phyloP scores from a whole-genome alignment of 192 early-diverging fungal species.

The Backusella luteola region DNA sequence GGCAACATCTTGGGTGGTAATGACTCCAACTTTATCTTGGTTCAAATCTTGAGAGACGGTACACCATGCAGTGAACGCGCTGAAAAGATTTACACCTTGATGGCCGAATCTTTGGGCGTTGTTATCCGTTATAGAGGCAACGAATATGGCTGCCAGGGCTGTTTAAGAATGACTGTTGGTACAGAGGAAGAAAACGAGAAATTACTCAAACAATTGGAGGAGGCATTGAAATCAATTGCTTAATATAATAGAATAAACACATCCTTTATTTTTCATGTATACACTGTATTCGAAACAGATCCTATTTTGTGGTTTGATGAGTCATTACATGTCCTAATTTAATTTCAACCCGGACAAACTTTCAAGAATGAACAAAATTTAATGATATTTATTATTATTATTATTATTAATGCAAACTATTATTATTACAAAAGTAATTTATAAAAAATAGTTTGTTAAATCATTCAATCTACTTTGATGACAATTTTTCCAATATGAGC shows the following conservation, averaged over 20 bases:
- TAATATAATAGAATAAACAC: background rate
- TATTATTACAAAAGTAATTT: no score
- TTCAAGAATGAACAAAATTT: no score
- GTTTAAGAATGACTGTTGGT: constrained; percentile 93
- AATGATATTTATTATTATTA: no score
- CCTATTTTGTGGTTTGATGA: no score
- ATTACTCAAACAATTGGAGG: constrained; percentile 56
- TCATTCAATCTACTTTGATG: no score
- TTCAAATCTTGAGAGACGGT: constrained; percentile 66
- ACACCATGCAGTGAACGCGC: constrained; percentile 73
- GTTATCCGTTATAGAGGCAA: constrained; percentile 94
- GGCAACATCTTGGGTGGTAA: constrained; percentile 81
- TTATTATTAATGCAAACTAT: no score
- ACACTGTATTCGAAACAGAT: no score
- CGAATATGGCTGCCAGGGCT: constrained; percentile 91
- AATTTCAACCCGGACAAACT: no score
- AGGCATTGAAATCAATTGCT: constrained; percentile 30
- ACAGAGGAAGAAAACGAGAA: constrained; percentile 77
- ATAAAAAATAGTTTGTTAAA: no score
- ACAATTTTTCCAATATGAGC: no score
- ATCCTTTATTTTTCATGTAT: no score
- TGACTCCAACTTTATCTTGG: constrained; percentile 96
- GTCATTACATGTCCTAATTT: no score
- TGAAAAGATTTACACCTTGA: constrained; percentile 67
- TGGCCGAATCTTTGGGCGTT: constrained; percentile 84